Base-by-base conservation (phyloP, 192 early-diverging fungal genomes). In the Allomyces javanicus region DNA sequence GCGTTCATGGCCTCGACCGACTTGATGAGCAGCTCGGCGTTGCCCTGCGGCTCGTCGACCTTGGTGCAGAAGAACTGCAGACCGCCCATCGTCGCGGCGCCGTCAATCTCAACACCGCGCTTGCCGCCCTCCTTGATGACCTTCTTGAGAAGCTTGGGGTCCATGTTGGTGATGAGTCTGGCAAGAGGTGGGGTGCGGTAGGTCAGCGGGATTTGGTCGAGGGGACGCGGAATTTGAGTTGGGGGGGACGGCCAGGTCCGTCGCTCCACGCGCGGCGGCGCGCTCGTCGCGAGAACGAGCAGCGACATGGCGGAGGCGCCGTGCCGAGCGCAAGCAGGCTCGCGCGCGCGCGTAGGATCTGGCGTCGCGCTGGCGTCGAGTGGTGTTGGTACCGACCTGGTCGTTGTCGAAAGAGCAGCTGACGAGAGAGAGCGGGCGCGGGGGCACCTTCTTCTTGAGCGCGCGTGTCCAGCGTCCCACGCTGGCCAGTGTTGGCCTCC, bases 31-130 rank as follows among this genome's bases (percentile, higher is more conserved):
- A 58, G 50, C 50, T 58, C 50, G 9, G 17, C 5, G 50, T 58
- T 58, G 50, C 50, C 50, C 17, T 58, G 12, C 17, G 50, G 50
- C 50, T 58, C 50, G 50, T 58, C 50, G 17, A 58, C 50, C 50
- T 58, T 58, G 50, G 50, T 58, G 50, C 50, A 58, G 50, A 58
- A 58, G 50, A 21, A 58, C 50, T 58, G 50, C 50, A 58, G 50
- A 58, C 50, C 50, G 21, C 50, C 50, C 50, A 58, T 58, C 17
- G 50, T 58, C 17, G 50, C 50, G 17, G 50, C 50, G 5, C 50
- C 50, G 50, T 58, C 50, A 58, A 58, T 58, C 50, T 58, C 50
- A n/a, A 58, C 50, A 58, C 50, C 50, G 50, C 50, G 50, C 50
- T 58, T 58, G 50, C 50, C 50, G 50, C 50, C 50, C 50, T 58